Conservation (phyloP, 1,139 yeast species). For the Candida glucosophila region DNA sequence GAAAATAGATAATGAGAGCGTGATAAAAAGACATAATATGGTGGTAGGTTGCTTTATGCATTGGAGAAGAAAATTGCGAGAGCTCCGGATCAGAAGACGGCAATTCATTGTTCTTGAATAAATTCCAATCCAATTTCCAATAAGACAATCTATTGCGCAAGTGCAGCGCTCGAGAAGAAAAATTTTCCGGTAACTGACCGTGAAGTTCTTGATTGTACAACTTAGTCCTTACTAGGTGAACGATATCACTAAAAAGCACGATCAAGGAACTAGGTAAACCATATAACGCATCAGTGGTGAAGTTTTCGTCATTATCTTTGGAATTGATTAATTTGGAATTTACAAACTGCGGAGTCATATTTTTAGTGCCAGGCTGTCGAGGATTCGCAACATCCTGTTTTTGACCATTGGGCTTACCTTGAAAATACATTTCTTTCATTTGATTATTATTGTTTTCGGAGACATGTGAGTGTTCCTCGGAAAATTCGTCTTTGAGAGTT, state of each 20-base stretch:
- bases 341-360: conserved; percentile 16
- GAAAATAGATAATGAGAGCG: conserved; percentile 68
- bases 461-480: conserved; percentile 26
- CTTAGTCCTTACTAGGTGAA: conserved; percentile 54
- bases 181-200: conserved; percentile 30
- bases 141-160: conserved; percentile 44
- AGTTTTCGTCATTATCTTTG: conserved; percentile 42
- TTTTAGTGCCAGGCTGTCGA: conserved; percentile 2
- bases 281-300: conserved; percentile 74
- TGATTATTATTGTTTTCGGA: conserved; percentile 5
- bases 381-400: conserved; percentile 1
- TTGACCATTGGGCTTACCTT: conserved; percentile 5
- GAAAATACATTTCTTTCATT: background rate
- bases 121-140: conserved; percentile 66
- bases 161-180: conserved; percentile 34
- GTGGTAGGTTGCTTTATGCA: conserved; percentile 73
- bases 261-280: conserved; percentile 81
- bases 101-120: conserved; percentile 16
- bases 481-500: conserved; percentile 29
- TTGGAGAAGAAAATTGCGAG: conserved; percentile 38
- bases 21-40: conserved; percentile 77
- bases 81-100: conserved; percentile 5
- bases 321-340: conserved; percentile 37
- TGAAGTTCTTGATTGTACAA: conserved; percentile 36
- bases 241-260: conserved; percentile 61